Evolutionary conservation across 2,329 filamentous ascomycete species (phyloP), one percentile per base, ranked within the genome.

Genomic region (Colletotrichum somersetense): DNA sequence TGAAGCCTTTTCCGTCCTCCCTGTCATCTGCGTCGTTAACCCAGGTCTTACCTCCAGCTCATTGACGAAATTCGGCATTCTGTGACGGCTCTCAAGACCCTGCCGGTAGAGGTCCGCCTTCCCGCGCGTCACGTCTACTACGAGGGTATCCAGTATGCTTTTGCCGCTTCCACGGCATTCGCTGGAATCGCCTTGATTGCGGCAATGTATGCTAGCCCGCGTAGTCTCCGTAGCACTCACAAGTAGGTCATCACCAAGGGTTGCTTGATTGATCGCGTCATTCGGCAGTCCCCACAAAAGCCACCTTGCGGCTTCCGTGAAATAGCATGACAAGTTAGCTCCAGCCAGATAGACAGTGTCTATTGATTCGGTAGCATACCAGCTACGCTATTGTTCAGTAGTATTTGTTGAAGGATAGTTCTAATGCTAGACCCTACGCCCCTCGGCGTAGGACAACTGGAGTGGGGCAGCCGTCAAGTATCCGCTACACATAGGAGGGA

Each of bases 1-100:
- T 66, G 11, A 1, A 5, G 2, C 30, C 10, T 1, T 8, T 14
- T 23, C 20, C 18, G 2, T 23, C 5, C 16, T 57, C 10, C 30
- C 33, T 35, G 11, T 23, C 6, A 12, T 57, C 11, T 8, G 33
- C 11, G 53, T 66, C 57, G n/a, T 69, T 73, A 73, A 73, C 76
- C 14, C 1, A 10, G 16, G 74, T 75, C 57, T 70, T 33, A 61
- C 46, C 26, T 38, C 12, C 77, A 91, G 89, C 80, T 91, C 44
- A 88, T 92, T 58, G 85, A 91, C 38, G 84, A 88, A 66, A 89
- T 92, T 66, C 83, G 89, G 14, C 90, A 91, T 75, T 91, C 89
- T 0, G 86, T 91, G 3, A 85, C 86, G 2, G 85, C 85, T 2
- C 83, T 91, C 16, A 82, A 83, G n/a, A 79, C 83, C 12, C 82